Evolutionary conservation across 2,329 filamentous ascomycete species (phyloP), one percentile per base, ranked within the genome.

Genomic region (Colletotrichum eleusines): DNA sequence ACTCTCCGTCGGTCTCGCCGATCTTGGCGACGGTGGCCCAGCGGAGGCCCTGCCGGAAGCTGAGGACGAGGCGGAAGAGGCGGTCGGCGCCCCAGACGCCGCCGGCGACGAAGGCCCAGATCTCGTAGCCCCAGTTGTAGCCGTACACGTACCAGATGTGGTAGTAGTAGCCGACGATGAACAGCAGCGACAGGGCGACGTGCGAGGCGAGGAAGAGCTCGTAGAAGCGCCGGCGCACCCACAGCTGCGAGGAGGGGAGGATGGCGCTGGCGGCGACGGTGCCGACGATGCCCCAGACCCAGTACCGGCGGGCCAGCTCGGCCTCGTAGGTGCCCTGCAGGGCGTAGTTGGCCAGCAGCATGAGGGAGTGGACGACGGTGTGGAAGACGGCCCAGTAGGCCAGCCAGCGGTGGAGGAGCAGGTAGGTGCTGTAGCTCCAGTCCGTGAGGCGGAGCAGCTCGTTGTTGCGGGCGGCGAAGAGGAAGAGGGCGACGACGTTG

Each of bases 131-230:
- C 71, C 71, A 75, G 20, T 51, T 64, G 68, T 75, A 74, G 2
- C 65, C 54, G 58, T 72, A 75, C 35, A 57, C 54, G 78, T 74
- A 75, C 72, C 70, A 74, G 33, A 75, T 74, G 2, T 75, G 74
- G 38, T 74, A 75, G 38, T 75, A 75, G 46, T 62, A 74, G 2
- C 73, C 74, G n/a, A 68, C 20, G 1, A 77, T 63, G 33, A 76
- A 76, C 20, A 76, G 51, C 11, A 74, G n/a, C 7, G 73, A 74
- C 16, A 73, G 31, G 3, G 72, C 3, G 40, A 75, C 71, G 48
- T 77, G 76, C 12, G 61, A 67, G 23, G 74, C 65, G 9, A 76
- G 72, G 40, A 77, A 77, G 26, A 75, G 69, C 42, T 77, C 76
- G 51, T 76, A 77, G 23, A 71, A 67, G 38, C 72, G 68, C 62